A percentile compares a stretch with the other conserved stretches of the same genome.
These are phyloP conservation scores for Pyrenochaeta sp. DNA, from an alignment of 2,329 filamentous ascomycete species.

Conservation along the genomic window DNA sequence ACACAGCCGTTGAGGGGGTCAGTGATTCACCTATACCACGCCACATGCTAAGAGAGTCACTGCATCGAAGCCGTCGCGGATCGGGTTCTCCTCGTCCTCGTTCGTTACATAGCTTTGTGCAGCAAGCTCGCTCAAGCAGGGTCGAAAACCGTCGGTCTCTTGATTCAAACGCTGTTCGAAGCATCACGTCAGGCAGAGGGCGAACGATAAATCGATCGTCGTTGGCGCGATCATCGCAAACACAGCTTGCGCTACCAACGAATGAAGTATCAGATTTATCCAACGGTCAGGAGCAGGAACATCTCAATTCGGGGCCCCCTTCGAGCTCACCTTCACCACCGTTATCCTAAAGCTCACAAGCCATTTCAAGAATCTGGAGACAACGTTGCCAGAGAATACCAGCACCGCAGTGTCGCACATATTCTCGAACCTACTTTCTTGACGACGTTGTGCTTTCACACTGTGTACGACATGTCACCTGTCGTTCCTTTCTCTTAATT, in stretches of 20 bases:
- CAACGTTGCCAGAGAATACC: too few relatives aligned
- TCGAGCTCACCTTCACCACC: background rate
- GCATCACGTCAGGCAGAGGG: constrained; percentile 1
- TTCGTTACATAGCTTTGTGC: constrained; percentile 6
- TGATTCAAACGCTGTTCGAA: constrained; percentile 13
- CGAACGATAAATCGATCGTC: constrained; percentile 5
- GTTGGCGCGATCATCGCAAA: background rate
- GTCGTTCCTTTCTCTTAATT: too few relatives aligned
- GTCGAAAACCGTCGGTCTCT: constrained; percentile 13
- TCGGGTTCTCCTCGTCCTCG: constrained; percentile 12
- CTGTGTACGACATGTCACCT: too few relatives aligned
- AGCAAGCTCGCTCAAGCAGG: constrained; percentile 8
- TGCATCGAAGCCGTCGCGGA: constrained; percentile 8
- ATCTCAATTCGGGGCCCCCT: too few relatives aligned
- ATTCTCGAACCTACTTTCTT: too few relatives aligned
- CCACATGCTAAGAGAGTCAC: constrained; percentile 1
- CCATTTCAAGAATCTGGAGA: too few relatives aligned
- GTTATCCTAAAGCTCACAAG: background rate
- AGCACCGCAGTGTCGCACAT: too few relatives aligned
- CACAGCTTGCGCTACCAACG: background rate
- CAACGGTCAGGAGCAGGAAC: background rate
- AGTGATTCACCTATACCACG: constrained; percentile 6
- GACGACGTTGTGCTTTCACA: too few relatives aligned
- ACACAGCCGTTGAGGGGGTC: constrained; percentile 11
- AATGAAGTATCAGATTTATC: background rate